Evolutionary conservation across 257 asterid genomes (phyloP), one percentile per base, ranked within the genome.

Genomic region (Nicotiana paniculata): DNA sequence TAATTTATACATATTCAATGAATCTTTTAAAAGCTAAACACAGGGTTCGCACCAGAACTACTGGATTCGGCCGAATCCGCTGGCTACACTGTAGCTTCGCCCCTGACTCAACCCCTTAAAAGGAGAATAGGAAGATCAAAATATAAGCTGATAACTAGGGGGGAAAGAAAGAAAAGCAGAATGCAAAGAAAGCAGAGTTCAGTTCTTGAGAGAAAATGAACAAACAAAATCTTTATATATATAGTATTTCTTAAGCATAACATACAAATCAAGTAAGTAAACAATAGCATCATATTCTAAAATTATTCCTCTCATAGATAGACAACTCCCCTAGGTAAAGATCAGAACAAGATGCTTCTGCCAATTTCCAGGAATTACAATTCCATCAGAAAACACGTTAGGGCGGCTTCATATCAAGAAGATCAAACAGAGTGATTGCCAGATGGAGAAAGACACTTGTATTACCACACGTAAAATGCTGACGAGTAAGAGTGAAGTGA

Each of bases 241-340:
- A 72, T 84, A 43, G 1, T 28, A 28, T 24, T 74, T 77, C 77
- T 37, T 68, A 63, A 77, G 28, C 63, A 81, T 72, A 65, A 84
- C 81, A 84, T 84, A 81, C 83, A 70, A 51, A 43, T 9, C 51
- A 43, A 43, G 58, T 79, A 80, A 43, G 58, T 54, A 39, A 26
- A 81, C 74, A 76, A 61, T 28, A 80, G 16, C 57, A 75, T 33
- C 68, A 83, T n/a, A 28, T 84, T 59, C 83, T 76, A 62, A 62
- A 70, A 70, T 80, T 64, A 63, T 5, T 75, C 63, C 76, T 39
- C 0, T 53, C 58, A 53, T 0, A 26, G 35, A 10, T 59, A 80
- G 37, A 61, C 13, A 80, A 43, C 9, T 62, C 48, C 30, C 54
- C 5, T 3, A 48, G 4, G 64, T n/a, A 39, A 63, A 59, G 70